Base-by-base conservation (phyloP, 2,329 filamentous ascomycete genomes). In the Phyllosticta capitalensis region DNA sequence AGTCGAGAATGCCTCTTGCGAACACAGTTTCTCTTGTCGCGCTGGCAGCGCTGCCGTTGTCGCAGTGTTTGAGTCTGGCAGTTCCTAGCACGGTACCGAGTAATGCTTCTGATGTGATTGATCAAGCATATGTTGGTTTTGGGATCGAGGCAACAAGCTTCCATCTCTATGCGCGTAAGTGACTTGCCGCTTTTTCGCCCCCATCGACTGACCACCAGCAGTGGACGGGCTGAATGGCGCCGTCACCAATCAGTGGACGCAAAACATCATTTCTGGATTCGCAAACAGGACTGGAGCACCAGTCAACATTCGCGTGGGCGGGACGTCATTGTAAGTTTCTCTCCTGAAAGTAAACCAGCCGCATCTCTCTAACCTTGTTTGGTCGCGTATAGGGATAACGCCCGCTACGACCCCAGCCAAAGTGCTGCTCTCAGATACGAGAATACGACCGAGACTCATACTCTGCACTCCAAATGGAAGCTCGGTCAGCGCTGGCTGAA, bases 211-310 rank as follows among this genome's bases (percentile, higher is more conserved):
- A 38, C 30, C 12, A 14, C 30, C 30, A 38, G 30, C 30, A 38
- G 30, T 38, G 6, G 17, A 14, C 9, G 30, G 30, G 7, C 30
- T 14, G 3, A 58, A 9, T 33, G 50, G 28, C n/a, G 19, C 50
- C 3, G 5, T 9, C 7, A 21, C 50, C 7, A 58, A 58, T 28
- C 21, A 53, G 30, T 58, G 19, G 17, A 52, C 56, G 5, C 26
- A 17, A 3, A 58, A 58, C 56, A 58, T 58, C 49, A 26, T 58
- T 4, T 58, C 56, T 10, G 20, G 21, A 6, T 58, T 58, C 28
- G 38, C 56, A 1, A 9, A 28, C 9, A 58, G 52, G 21, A 58
- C 56, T 7, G 56, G 56, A 30, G 30, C 50, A 14, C 21, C 28
- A 9, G 24, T 38, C 7, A 52, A 58, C 30, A 21, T 58, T 21